A percentile compares a stretch with the other conserved stretches of the same genome.
These are phyloP conservation scores for Daldinia bambusicola DNA, from an alignment of 495 filamentous ascomycete genomes.

Conservation along the genomic window DNA sequence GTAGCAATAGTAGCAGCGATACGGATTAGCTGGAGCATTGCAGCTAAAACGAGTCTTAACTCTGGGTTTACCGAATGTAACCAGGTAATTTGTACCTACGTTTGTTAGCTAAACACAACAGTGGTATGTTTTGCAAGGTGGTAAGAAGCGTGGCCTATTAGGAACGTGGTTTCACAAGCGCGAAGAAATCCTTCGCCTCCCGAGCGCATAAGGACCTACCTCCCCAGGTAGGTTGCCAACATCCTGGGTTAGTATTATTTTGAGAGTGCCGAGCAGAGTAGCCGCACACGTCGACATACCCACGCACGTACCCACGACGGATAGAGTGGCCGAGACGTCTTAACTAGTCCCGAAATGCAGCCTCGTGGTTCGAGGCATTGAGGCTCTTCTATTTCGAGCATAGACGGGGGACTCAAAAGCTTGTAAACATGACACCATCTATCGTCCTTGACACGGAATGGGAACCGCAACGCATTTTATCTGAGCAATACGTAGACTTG, in stretches of 20 bases:
- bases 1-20: slow-evolving; percentile 16
- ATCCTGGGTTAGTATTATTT: slow-evolving; percentile 1
- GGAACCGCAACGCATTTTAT: slow-evolving; percentile 35
- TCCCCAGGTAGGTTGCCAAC: slow-evolving; percentile 25
- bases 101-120: not conserved
- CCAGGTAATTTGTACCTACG: slow-evolving; percentile 14
- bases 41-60: slow-evolving; percentile 19
- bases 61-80: slow-evolving; percentile 38
- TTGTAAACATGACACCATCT: slow-evolving; percentile 33
- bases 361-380: slow-evolving; percentile 26
- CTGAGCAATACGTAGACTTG: slow-evolving; percentile 23
- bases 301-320: slow-evolving; percentile 7
- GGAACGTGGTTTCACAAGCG: slow-evolving; percentile 26
- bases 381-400: slow-evolving; percentile 34
- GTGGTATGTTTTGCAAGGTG: slow-evolving; percentile 32
- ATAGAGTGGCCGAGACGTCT: slow-evolving; percentile 14
- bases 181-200: slow-evolving; percentile 40
- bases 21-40: slow-evolving; percentile 2
- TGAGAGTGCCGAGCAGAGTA: slow-evolving; percentile 14
- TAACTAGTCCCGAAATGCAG: slow-evolving; percentile 23
- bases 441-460: slow-evolving; percentile 18
- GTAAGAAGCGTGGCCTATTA: slow-evolving; percentile 33
- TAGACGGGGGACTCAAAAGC: slow-evolving; percentile 8
- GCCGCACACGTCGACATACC: slow-evolving; percentile 12
- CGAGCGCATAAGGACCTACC: slow-evolving; percentile 34